These are phyloP conservation scores for Saccharata proteae DNA, from an alignment of 2,329 filamentous ascomycete genomes.

Conservation along the genomic window DNA sequence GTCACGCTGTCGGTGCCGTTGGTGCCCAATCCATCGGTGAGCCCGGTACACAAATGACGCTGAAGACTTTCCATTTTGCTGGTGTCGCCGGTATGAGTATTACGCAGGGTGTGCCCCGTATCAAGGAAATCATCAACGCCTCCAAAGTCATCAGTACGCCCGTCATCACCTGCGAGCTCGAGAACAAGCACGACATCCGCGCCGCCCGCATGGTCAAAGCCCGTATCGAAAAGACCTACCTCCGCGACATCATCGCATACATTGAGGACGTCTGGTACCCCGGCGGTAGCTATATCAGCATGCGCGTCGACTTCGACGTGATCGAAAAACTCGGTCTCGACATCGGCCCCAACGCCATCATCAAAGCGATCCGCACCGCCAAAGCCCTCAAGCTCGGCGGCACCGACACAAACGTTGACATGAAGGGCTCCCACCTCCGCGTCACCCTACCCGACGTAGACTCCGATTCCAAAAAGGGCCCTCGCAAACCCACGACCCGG, in stretches of 20 bases:
- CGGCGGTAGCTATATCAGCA: slow-evolving; percentile 60
- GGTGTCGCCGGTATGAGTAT: slow-evolving; percentile 99
- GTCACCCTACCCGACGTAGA: slow-evolving; percentile 50
- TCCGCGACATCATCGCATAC: slow-evolving; percentile 68
- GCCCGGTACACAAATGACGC: slow-evolving; percentile 95
- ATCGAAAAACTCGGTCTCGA: slow-evolving; percentile 74
- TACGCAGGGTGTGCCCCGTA: slow-evolving; percentile 96
- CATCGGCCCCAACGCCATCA: slow-evolving; percentile 61
- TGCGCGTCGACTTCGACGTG: slow-evolving; percentile 69
- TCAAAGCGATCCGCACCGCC: slow-evolving; percentile 61
- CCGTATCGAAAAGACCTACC: slow-evolving; percentile 86
- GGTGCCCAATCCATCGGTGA: slow-evolving; percentile 97
- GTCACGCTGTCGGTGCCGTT: slow-evolving; percentile 89
- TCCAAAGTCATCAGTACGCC: slow-evolving; percentile 89
- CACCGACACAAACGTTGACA: slow-evolving; percentile 44
- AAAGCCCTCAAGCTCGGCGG: slow-evolving; percentile 69
- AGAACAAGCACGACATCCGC: slow-evolving; percentile 61
- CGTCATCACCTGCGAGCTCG: slow-evolving; percentile 75
- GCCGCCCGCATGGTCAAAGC: slow-evolving; percentile 86
- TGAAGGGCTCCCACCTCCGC: slow-evolving; percentile 45
- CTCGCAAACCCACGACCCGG: slow-evolving; percentile 16
- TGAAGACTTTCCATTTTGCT: slow-evolving; percentile 99
- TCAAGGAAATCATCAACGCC: slow-evolving; percentile 99
- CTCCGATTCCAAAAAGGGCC: slow-evolving; percentile 9
- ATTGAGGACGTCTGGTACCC: slow-evolving; percentile 85